A percentile compares a stretch with the other conserved stretches of the same genome.
phyloP scores from a whole-genome alignment of 257 asterid species.

The Primulina eburnea region DNA sequence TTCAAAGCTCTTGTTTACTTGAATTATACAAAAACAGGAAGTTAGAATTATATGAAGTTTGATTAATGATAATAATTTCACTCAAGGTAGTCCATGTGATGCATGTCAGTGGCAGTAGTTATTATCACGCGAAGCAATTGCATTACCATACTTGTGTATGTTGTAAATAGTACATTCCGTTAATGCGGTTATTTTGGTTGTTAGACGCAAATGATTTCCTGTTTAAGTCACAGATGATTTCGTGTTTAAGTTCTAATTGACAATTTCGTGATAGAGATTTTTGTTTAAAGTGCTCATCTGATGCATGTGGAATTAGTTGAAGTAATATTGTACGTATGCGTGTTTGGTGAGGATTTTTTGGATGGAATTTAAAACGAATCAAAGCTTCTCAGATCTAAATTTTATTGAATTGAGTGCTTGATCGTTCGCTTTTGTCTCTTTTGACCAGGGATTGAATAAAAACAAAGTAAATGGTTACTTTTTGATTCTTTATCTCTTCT shows the following conservation, averaged over 20 bases:
- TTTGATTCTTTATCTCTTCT: conserved; percentile 35
- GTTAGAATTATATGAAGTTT: neutral
- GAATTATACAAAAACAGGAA: neutral
- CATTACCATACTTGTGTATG: neutral
- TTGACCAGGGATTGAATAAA: conserved; percentile 34
- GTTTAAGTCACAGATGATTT: neutral
- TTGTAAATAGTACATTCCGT: neutral
- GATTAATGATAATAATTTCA: no score
- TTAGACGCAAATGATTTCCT: neutral
- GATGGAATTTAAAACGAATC: conserved; percentile 7
- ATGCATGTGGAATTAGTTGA: neutral
- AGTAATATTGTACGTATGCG: neutral
- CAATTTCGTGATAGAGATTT: neutral
- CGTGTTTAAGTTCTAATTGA: neutral
- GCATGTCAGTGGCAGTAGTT: neutral
- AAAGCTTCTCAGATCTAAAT: conserved; percentile 8
- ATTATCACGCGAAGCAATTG: conserved; percentile 1
- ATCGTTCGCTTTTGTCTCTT: conserved; percentile 28
- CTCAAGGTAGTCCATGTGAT: neutral
- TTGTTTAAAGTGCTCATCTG: neutral
- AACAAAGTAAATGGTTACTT: conserved; percentile 33
- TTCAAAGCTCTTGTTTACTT: neutral
- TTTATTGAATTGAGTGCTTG: conserved; percentile 12
- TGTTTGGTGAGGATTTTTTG: neutral
- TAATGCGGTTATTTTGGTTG: neutral